These are phyloP conservation scores for Aspergillus cristatus DNA, from an alignment of 495 filamentous ascomycete species.

Conservation along the genomic window DNA sequence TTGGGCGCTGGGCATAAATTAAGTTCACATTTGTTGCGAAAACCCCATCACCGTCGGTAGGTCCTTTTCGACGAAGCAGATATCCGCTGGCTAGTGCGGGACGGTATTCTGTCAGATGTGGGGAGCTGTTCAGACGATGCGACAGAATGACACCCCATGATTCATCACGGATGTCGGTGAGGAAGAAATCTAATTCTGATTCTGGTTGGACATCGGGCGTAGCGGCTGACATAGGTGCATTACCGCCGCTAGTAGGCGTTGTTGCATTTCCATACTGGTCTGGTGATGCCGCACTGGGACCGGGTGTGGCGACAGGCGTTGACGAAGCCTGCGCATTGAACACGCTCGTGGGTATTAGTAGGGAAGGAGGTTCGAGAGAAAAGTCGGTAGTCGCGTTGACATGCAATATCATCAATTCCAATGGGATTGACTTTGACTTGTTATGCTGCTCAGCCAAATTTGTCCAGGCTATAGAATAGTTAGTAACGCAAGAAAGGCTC, in stretches of 20 bases:
- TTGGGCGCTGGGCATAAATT: slow-evolving; percentile 43
- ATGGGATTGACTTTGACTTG: slow-evolving; percentile 35
- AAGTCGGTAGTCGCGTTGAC: slow-evolving; percentile 59
- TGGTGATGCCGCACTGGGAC: slow-evolving; percentile 39
- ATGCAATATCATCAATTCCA: slow-evolving; percentile 51
- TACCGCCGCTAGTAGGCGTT: slow-evolving; percentile 19
- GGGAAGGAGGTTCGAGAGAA: slow-evolving; percentile 37
- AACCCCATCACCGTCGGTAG: slow-evolving; percentile 51
- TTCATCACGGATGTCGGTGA: slow-evolving; percentile 71
- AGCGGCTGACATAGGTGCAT: slow-evolving; percentile 36
- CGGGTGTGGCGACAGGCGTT: slow-evolving; percentile 37
- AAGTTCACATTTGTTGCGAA: slow-evolving; percentile 58
- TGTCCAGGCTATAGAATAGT: slow-evolving; percentile 33
- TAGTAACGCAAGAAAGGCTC: slow-evolving; percentile 1
- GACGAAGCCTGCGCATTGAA: slow-evolving; percentile 27
- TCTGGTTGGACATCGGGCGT: slow-evolving; percentile 47
- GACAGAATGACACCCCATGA: slow-evolving; percentile 68
- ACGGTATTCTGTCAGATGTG: slow-evolving; percentile 52
- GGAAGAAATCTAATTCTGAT: slow-evolving; percentile 60
- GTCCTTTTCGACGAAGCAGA: slow-evolving; percentile 64
- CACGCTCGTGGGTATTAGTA: slow-evolving; percentile 21
- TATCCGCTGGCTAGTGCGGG: slow-evolving; percentile 63
- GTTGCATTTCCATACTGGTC: slow-evolving; percentile 30
- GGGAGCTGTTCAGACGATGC: slow-evolving; percentile 61
- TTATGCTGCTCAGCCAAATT: slow-evolving; percentile 34